Percentiles rank a stretch among this genome's conserved stretches.
Evolutionary conservation across 345 rosid species (phyloP).

Genomic region (Melaleuca alternifolia): DNA sequence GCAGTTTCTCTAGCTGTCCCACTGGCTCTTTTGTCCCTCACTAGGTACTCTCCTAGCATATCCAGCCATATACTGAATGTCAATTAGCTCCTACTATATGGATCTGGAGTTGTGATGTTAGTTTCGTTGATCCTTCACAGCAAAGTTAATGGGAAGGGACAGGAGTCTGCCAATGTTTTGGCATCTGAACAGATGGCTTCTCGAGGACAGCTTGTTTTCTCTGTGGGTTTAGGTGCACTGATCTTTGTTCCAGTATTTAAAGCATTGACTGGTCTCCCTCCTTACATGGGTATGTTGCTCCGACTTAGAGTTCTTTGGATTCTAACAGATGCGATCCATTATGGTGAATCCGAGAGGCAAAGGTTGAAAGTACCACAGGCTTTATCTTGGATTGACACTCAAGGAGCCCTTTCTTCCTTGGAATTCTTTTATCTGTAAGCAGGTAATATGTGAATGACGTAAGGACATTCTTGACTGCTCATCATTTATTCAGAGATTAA

Average conservation of each 20-base stretch:
- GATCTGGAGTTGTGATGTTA: conserved; percentile 5
- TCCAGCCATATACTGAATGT: background rate
- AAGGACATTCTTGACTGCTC: background rate
- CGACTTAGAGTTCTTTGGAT: conserved; percentile 98
- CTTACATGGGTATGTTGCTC: conserved; percentile 85
- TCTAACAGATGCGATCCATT: conserved; percentile 92
- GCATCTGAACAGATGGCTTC: conserved; percentile 93
- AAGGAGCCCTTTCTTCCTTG: conserved; percentile 94
- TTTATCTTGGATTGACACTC: conserved; percentile 83
- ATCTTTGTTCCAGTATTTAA: conserved; percentile 88
- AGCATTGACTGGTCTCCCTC: conserved; percentile 92
- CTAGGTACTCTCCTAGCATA: conserved; percentile 39
- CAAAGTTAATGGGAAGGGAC: conserved; percentile 82
- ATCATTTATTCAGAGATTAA: background rate
- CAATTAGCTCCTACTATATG: background rate
- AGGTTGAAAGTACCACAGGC: conserved; percentile 93
- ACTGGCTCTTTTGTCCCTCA: conserved; percentile 75
- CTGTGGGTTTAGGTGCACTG: conserved; percentile 82
- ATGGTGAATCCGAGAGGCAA: conserved; percentile 88
- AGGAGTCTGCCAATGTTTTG: conserved; percentile 44
- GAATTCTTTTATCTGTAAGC: conserved; percentile 86
- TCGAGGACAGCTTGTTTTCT: conserved; percentile 75
- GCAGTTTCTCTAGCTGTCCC: conserved; percentile 78
- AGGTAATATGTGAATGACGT: conserved; percentile 25
- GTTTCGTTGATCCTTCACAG: conserved; percentile 28